Percentiles rank a stretch among this genome's conserved stretches.
Evolutionary conservation across 1,284 basidiomycete genomes (phyloP).

Genomic region (Bondarzewia mesenterica): DNA sequence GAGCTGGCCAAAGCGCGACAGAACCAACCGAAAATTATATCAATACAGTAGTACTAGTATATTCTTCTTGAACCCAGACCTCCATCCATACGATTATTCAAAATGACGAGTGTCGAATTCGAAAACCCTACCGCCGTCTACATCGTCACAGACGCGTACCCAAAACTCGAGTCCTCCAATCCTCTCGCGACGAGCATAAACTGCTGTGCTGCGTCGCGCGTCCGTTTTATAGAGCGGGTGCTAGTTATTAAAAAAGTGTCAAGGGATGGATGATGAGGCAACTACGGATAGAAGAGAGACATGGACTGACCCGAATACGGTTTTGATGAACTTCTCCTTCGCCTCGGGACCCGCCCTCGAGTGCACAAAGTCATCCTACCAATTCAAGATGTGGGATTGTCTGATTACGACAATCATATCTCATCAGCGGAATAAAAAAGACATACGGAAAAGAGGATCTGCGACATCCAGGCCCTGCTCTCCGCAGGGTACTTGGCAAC

Average conservation of each 20-base stretch:
- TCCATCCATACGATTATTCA: no score
- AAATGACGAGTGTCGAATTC: no score
- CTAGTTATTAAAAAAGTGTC: constrained; percentile 23
- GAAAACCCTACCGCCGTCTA: no score
- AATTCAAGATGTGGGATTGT: constrained; percentile 25
- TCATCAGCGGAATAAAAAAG: constrained; percentile 4
- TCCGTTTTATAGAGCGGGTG: constrained; percentile 55
- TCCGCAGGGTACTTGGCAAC: constrained; percentile 46
- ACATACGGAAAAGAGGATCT: constrained; percentile 63
- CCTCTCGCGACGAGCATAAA: constrained; percentile 70
- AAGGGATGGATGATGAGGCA: constrained; percentile 1
- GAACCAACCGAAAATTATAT: no score
- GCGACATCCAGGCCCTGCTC: constrained; percentile 61
- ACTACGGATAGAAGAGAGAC: neutral
- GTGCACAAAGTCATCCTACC: constrained; percentile 52
- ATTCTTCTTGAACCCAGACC: no score
- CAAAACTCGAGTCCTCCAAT: constrained; percentile 69
- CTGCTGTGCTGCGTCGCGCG: constrained; percentile 67
- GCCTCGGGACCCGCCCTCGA: constrained; percentile 59
- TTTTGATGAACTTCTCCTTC: constrained; percentile 72
- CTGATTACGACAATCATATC: no score
- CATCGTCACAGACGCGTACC: constrained; percentile 42
- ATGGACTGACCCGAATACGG: constrained; percentile 45
- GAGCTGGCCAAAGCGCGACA: no score
- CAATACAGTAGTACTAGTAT: no score